Evolutionary conservation across 139 green algal species (phyloP).

Genomic region (Picochlorum sp.): DNA sequence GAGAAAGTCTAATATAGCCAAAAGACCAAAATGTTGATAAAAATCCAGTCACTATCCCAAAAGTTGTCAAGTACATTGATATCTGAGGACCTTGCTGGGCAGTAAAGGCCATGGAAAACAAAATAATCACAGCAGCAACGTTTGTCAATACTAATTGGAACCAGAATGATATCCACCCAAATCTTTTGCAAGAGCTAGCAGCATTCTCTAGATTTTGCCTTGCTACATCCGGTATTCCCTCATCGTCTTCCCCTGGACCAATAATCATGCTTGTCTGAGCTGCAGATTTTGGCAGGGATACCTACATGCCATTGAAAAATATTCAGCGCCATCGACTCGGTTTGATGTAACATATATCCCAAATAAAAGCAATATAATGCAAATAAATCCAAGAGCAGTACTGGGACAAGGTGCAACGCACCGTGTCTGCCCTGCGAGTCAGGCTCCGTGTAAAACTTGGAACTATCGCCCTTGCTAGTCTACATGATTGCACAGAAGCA

Average conservation of each 20-base stretch:
- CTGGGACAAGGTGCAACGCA: no score
- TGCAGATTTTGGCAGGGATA: no score
- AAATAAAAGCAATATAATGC: no score
- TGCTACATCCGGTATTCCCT: slow-evolving; percentile 25
- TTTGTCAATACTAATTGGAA: slow-evolving; percentile 81
- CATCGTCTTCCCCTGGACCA: neutral
- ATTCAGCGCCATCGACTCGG: no score
- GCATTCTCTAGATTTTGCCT: slow-evolving; percentile 24
- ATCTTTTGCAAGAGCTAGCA: slow-evolving; percentile 29
- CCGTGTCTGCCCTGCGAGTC: no score
- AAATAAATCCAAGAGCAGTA: no score
- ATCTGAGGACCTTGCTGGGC: slow-evolving; percentile 63
- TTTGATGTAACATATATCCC: no score
- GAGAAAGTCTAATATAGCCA: slow-evolving; percentile 59
- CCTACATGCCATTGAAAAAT: no score
- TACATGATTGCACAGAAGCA: no score
- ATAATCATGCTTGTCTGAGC: neutral
- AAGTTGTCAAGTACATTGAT: slow-evolving; percentile 82
- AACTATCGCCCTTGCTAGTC: no score
- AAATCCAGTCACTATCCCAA: slow-evolving; percentile 84
- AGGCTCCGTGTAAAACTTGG: no score
- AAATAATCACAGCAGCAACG: slow-evolving; percentile 78
- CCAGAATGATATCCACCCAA: slow-evolving; percentile 91
- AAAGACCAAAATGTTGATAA: slow-evolving; percentile 88
- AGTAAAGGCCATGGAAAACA: slow-evolving; percentile 92